Percentiles rank a stretch among this genome's conserved stretches.
Evolutionary conservation across 208 protist genomes (phyloP).

Genomic region (Trichomonas vaginalis): DNA sequence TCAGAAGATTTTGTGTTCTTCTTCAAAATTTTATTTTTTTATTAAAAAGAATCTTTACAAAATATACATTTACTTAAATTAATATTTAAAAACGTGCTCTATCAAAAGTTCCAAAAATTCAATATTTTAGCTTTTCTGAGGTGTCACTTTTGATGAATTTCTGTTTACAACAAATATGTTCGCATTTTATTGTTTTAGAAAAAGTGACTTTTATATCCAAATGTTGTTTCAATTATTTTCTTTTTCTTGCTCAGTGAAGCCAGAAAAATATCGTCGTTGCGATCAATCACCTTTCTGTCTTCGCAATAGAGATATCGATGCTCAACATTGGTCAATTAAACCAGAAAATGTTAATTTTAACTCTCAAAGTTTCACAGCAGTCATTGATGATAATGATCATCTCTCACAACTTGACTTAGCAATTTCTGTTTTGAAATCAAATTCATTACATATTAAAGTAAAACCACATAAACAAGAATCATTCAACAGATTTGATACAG

Average conservation of each 20-base stretch:
- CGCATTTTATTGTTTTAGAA: too few species aligned
- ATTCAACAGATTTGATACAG: neutral
- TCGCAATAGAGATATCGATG: neutral
- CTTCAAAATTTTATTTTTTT: too few species aligned
- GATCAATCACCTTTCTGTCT: neutral
- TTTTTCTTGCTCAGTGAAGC: neutral
- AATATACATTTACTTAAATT: too few species aligned
- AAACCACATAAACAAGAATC: neutral
- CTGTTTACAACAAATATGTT: too few species aligned
- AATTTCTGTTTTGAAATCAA: neutral
- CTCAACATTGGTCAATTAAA: neutral
- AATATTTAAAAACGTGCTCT: too few species aligned
- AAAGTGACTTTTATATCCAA: neutral
- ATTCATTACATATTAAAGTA: neutral
- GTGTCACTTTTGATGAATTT: too few species aligned
- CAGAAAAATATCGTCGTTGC: neutral
- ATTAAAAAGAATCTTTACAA: too few species aligned
- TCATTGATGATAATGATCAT: neutral
- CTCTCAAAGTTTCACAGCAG: neutral
- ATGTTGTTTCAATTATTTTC: neutral
- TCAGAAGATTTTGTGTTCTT: too few species aligned
- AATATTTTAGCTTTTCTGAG: too few species aligned
- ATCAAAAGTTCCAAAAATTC: too few species aligned
- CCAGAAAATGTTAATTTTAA: neutral
- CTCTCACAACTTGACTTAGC: neutral